Evolutionary conservation across 345 rosid genomes (phyloP), one percentile per base, ranked within the genome.

Genomic region (Isatis tinctoria): DNA sequence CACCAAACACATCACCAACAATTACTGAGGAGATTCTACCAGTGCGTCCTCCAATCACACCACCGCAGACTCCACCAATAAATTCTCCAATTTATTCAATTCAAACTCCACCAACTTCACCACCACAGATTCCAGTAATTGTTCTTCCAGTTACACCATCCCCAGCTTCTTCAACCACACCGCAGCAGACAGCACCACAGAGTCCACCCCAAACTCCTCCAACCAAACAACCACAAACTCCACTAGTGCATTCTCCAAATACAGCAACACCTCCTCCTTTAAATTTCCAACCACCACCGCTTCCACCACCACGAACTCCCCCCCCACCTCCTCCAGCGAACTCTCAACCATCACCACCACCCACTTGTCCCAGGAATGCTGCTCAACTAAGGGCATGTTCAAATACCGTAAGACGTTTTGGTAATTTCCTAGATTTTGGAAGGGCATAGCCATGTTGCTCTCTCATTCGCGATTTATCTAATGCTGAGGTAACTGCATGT

Each of bases 391-490:
- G 49, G 4, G 16, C 28, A 51, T 72, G 75, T 28, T 61, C 61
- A 51, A 39, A 61, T 51, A 3, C 52, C 35, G 10, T 72, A 51
- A 36, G 37, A 48, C 37, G 39, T 60, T 60, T 4, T 0, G 30
- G 67, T 1, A 60, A 70, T 4, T 13, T 10, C 67, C 58, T 70
- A 24, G 14, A 60, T 13, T 26, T 60, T 24, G 27, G 61, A 39
- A 17, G 14, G 11, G 62, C 69, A 10, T 22, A 51, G 2, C 69
- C 75, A 36, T 72, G 75, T 53, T 72, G 75, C 36, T 4, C 10
- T 32, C 52, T 72, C 20, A 51, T 72, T n/a, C 61, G 62, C n/a
- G n/a, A 51, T 28, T 24, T 49, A 27, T 61, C 75, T 27, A 69
- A 49, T 28, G 44, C 4, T 61, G 43, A 61, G 1, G 69, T 67